Evolutionary conservation across 306 rosid species (phyloP), one percentile per base, ranked within the genome.

Genomic region (Dalbergia cochinchinensis): DNA sequence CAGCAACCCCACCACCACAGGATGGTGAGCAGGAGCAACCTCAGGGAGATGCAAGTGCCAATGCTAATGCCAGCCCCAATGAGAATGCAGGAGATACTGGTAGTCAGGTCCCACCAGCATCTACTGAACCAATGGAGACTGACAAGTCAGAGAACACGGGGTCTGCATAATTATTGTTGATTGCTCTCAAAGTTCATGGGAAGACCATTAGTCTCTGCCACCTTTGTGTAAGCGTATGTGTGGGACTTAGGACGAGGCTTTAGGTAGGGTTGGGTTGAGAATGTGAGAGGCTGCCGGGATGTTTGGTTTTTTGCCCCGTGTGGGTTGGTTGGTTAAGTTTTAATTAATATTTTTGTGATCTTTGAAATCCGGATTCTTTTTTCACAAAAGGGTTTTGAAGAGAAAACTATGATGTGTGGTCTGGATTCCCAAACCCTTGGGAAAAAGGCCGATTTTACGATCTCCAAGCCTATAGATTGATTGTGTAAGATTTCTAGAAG

Each of bases 121-220:
- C 88, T 41, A 45, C 65, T 6, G 97, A 95, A 80, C 87, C 97
- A 64, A 95, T 93, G 99, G 99, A 95, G 73, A 90, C 92, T 3
- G 97, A 92, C 6, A 89, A 90, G 54, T 44, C 97, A 1, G 93
- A 92, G 41, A 75, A 83, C 55, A 45, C 96, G 15, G 69, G 86
- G 73, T 70, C 85, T 11, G 90, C 89, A 3, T 94, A 79, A 71
- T 67, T 79, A 22, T 78, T 82, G 69, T 54, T 78, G 4, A 65
- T 78, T 45, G 57, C 64, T 64, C 31, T 80, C 50, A 70, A 70
- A 48, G 54, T 75, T 81, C 54, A 64, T 77, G 65, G 72, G 31
- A 44, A 58, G 60, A 69, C 31, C 53, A 41, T 8, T 80, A 74
- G 64, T 76, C 12, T 69, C 50, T 73, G 61, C 26, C 5, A 53